These are phyloP conservation scores for Tephrocybe sp. DNA, from an alignment of 768 basidiomycete species.

Conservation along the genomic window DNA sequence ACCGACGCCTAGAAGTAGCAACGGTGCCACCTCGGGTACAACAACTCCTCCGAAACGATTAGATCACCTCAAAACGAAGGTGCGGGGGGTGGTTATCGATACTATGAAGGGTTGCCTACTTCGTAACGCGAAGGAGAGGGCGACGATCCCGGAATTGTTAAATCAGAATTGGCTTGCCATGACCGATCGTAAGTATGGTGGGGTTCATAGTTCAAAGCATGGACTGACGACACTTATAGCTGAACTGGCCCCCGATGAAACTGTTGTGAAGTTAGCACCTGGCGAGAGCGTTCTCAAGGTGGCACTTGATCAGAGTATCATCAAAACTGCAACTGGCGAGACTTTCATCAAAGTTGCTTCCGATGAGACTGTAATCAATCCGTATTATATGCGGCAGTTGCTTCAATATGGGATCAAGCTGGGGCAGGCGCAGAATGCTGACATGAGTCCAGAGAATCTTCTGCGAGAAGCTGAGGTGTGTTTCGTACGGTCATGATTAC, in stretches of 20 bases:
- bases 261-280: conserved; percentile 53
- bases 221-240: conserved; percentile 18
- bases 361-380: conserved; percentile 75
- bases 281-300: conserved; percentile 6
- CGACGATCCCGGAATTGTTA: conserved; percentile 86
- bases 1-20: conserved; percentile 33
- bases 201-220: neutral
- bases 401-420: conserved; percentile 70
- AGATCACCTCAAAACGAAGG: conserved; percentile 69
- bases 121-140: conserved; percentile 78
- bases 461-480: conserved; percentile 58
- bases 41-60: conserved; percentile 53
- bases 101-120: conserved; percentile 82
- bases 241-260: conserved; percentile 50
- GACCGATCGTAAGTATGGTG: conserved; percentile 48
- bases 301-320: neutral
- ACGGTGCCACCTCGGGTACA: conserved; percentile 24
- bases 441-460: conserved; percentile 47
- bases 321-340: conserved; percentile 4
- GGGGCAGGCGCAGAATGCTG: conserved; percentile 40
- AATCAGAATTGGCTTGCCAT: conserved; percentile 77
- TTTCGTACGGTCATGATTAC: neutral
- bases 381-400: conserved; percentile 78
- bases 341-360: conserved; percentile 9
- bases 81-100: conserved; percentile 73